phyloP scores from a whole-genome alignment of 257 asterid species.

The Solanum dulcamara region DNA sequence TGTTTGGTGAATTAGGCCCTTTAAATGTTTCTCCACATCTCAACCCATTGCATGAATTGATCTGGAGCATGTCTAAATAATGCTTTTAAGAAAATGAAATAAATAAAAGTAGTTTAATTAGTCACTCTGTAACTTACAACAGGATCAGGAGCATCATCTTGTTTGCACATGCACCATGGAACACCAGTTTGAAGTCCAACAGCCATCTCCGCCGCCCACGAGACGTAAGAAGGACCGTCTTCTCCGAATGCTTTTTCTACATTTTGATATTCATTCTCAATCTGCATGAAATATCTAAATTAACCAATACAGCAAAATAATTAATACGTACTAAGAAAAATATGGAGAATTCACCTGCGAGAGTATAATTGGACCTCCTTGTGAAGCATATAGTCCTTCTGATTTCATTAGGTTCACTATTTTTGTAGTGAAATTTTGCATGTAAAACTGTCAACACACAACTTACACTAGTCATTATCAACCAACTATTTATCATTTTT shows the following conservation, averaged over 20 bases:
- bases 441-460: constrained; percentile 27
- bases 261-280: constrained; percentile 82
- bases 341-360: constrained; percentile 40
- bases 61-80: constrained; percentile 29
- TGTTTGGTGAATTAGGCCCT: constrained; percentile 88
- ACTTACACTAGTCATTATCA: neutral
- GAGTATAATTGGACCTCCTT: constrained; percentile 85
- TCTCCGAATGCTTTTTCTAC: constrained; percentile 37
- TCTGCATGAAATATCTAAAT: too few relatives aligned
- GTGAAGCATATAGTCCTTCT: constrained; percentile 69
- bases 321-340: too few relatives aligned
- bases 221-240: constrained; percentile 61
- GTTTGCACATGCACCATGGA: constrained; percentile 98
- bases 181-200: constrained; percentile 67
- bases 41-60: constrained; percentile 78
- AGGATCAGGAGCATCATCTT: constrained; percentile 85
- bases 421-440: constrained; percentile 61
- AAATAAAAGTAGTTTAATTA: neutral
- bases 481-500: neutral
- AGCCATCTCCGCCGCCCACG: constrained; percentile 86
- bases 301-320: too few relatives aligned
- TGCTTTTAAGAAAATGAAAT: neutral
- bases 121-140: constrained; percentile 28
- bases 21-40: constrained; percentile 71
- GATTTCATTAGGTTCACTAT: constrained; percentile 69